These are phyloP conservation scores for Pisolithus thermaeus DNA, from an alignment of 1,284 basidiomycete genomes.

Conservation along the genomic window DNA sequence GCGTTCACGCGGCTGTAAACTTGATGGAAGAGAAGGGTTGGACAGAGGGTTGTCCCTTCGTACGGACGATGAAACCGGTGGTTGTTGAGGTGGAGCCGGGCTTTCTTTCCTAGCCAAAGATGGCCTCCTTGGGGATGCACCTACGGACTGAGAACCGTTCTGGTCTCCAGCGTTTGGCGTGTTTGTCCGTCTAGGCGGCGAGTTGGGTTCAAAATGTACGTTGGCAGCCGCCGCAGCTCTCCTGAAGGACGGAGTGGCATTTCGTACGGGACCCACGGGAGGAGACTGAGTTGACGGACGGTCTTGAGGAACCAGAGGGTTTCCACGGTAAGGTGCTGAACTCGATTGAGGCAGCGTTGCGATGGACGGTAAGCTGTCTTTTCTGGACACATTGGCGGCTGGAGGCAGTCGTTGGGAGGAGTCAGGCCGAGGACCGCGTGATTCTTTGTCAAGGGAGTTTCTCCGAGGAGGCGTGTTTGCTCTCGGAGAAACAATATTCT, in stretches of 20 bases:
- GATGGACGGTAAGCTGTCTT: not conserved
- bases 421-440: slow-evolving; percentile 15
- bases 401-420: slow-evolving; percentile 22
- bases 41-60: slow-evolving; percentile 6
- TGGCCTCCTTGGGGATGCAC: slow-evolving; percentile 11
- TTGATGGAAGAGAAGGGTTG: slow-evolving; percentile 9
- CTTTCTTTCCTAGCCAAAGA: slow-evolving; percentile 14
- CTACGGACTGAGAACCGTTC: slow-evolving; percentile 3
- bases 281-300: slow-evolving; percentile 6
- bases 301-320: slow-evolving; percentile 1
- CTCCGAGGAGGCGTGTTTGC: slow-evolving; percentile 10
- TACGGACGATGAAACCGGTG: slow-evolving; percentile 8
- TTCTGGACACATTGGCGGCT: slow-evolving; percentile 4
- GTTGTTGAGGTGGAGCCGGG: not conserved
- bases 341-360: slow-evolving; percentile 2
- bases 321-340: not conserved
- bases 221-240: slow-evolving; percentile 18
- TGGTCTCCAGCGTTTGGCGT: slow-evolving; percentile 4
- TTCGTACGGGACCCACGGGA: slow-evolving; percentile 17
- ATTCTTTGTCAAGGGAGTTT: slow-evolving; percentile 6
- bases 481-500: slow-evolving; percentile 25
- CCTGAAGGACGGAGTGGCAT: slow-evolving; percentile 11
- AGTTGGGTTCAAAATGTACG: slow-evolving; percentile 2
- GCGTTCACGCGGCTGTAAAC: slow-evolving; percentile 12
- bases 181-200: not conserved